Base-by-base conservation (phyloP, 1,139 yeast genomes). In the Yamadazyma mexicana region DNA sequence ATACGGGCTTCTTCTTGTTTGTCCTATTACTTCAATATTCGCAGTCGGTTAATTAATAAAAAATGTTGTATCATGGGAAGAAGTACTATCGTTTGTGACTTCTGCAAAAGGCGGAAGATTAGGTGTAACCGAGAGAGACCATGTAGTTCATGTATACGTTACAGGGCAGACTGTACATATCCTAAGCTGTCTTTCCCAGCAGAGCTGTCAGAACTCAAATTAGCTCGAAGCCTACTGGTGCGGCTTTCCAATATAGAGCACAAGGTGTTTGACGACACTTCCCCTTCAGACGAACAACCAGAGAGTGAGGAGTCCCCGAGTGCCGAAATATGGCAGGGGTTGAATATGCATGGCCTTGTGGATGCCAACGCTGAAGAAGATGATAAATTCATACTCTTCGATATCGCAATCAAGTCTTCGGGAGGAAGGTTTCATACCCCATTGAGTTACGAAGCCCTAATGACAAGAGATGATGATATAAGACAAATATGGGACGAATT, bases 101-200 rank as follows among this genome's bases (percentile, higher is more conserved):
- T 68, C 50, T 69, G 75, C 48, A 62, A 62, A 34, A 56, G 55
- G 40, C 47, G 75, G 23, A 69, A 69, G 50, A 69, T 68, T 43
- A 65, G 60, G 38, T 69, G 75, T 52, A 69, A 69, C 45, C 52
- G 62, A 34, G 66, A 59, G 10, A 53, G 48, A 29, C 75, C 75
- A 10, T 69, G 75, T 40, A 56, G 65, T 11, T 59, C 66, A 9
- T 69, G 75, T 48, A 55, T 56, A 33, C 63, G 62, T 44, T 64
- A 61, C 39, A 58, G 61, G 17, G 29, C 29, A 3, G 16, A n/a
- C 9, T 26, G 29, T 12, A 4, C 6, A 6, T 26, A 26, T 40
- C 37, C 34, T 20, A 31, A 33, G 34, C 17, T 5, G 18, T 15
- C n/a, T 31, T 35, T n/a, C n/a, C n/a, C n/a, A n/a, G n/a, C n/a